Evolutionary conservation across 2,329 filamentous ascomycete species (phyloP), one percentile per base, ranked within the genome.

Genomic region (Geosmithia putterillii): DNA sequence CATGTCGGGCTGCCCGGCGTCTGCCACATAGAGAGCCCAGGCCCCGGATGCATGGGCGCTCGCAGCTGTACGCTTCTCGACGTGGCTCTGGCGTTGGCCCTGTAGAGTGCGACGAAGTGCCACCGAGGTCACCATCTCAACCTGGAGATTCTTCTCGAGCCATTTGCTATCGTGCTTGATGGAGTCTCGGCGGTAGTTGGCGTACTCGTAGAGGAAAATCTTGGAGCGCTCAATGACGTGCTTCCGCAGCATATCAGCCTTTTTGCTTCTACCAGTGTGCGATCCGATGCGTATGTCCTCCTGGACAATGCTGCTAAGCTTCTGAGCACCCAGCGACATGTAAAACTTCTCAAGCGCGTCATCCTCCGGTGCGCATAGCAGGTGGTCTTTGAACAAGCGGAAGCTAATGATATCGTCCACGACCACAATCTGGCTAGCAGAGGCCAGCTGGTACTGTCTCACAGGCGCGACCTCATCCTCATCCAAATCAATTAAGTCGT

Each of bases 331-430:
- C 3, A 98, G 78, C 7, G 80, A 73, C 32, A 78, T 63, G 60
- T 98, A 98, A 49, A 98, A 90, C 1, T 74, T 73, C 57, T 98
- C 92, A 1, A 98, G 68, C 0, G 65, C 58, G 48, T 96, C 92
- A 55, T 98, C 92, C 58, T 95, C 86, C 0, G 92, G 94, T 0
- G 89, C 88, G 47, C 84, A 88, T 22, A 94, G 73, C 23, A 98
- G 70, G 48, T 79, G 77, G 42, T 87, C 78, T 56, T 89, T 90
- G 69, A 98, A 98, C 2, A 92, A 70, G 28, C 83, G 81, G 58
- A 90, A 95, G 54, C 84, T 88, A 53, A 86, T 84, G 52, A 92
- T 89, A 54, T 96, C 90, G 56, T 95, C 87, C 10, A 89, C 68
- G 44, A 94, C 74, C 37, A 92, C 81, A 52, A 92, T 83, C 43